Conservation (phyloP, 306 rosid species). For the Spatholobus suberectus region DNA sequence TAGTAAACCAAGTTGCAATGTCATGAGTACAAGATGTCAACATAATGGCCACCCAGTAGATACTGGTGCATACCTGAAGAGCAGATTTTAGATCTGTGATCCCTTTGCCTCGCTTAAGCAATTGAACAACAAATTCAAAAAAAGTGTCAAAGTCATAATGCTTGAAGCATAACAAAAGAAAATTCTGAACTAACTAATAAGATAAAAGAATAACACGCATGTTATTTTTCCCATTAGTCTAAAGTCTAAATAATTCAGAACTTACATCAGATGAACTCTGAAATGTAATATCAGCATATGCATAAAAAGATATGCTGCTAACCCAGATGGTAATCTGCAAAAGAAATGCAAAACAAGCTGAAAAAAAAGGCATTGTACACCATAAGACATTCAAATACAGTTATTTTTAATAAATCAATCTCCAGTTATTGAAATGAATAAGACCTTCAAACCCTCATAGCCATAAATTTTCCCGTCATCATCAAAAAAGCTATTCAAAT, state of each 20-base stretch:
- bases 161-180: constrained; percentile 15
- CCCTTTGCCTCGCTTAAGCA: constrained; percentile 89
- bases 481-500: constrained; percentile 70
- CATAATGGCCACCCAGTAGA: constrained; percentile 7
- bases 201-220: not conserved
- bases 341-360: constrained; percentile 30
- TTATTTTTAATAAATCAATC: not conserved
- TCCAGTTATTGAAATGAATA: not conserved
- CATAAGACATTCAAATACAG: not conserved
- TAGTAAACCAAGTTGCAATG: constrained; percentile 35
- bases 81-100: constrained; percentile 76
- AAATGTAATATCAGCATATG: constrained; percentile 74
- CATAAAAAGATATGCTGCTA: constrained; percentile 77
- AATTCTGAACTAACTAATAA: not conserved
- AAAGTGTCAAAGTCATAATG: constrained; percentile 10
- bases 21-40: constrained; percentile 5
- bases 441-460: constrained; percentile 85
- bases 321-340: constrained; percentile 86
- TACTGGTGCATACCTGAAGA: constrained; percentile 68
- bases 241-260: constrained; percentile 17
- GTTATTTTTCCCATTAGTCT: not conserved
- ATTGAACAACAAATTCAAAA: constrained; percentile 31
- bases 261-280: constrained; percentile 84
- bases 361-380: not conserved
- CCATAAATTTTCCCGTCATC: constrained; percentile 91